phyloP scores from a whole-genome alignment of 805 yeast genomes.

The Hanseniaspora vineae region DNA sequence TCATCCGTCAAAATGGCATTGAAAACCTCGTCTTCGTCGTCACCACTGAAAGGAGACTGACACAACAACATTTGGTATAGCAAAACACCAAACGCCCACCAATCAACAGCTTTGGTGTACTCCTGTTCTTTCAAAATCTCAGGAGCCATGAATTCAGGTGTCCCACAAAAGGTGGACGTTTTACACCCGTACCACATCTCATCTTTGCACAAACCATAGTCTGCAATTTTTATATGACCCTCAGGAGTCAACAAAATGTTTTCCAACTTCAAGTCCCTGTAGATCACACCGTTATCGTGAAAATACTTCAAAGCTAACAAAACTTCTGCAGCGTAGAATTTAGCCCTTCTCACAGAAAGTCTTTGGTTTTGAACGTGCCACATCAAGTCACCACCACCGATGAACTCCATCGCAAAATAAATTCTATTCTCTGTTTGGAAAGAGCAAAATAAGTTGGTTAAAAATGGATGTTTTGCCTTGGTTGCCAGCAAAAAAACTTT shows the following conservation, averaged over 20 bases:
- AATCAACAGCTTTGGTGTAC: conserved; percentile 89
- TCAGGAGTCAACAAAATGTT: conserved; percentile 78
- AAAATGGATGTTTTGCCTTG: conserved; percentile 82
- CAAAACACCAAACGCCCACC: conserved; percentile 99
- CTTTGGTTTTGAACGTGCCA: conserved; percentile 95
- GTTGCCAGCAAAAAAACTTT: conserved; percentile 78
- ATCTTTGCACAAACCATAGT: conserved; percentile 94
- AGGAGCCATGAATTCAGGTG: conserved; percentile 99
- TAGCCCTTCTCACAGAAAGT: conserved; percentile 82
- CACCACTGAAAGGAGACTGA: conserved; percentile 95
- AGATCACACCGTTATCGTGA: conserved; percentile 91
- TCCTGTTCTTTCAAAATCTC: conserved; percentile 89
- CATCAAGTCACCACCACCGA: conserved; percentile 97
- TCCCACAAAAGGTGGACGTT: conserved; percentile 94
- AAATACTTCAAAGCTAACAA: conserved; percentile 79
- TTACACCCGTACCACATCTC: conserved; percentile 76
- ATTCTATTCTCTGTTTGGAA: conserved; percentile 97
- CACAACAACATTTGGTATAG: conserved; percentile 93
- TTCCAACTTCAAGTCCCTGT: conserved; percentile 92
- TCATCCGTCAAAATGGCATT: conserved; percentile 95
- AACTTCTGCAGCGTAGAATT: conserved; percentile 95
- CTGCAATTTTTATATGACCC: conserved; percentile 95
- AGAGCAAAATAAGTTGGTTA: conserved; percentile 82
- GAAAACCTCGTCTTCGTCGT: conserved; percentile 92
- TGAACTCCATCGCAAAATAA: conserved; percentile 96